These are phyloP conservation scores for Colletotrichum coccodes DNA, from an alignment of 2,329 filamentous ascomycete species.

Conservation along the genomic window DNA sequence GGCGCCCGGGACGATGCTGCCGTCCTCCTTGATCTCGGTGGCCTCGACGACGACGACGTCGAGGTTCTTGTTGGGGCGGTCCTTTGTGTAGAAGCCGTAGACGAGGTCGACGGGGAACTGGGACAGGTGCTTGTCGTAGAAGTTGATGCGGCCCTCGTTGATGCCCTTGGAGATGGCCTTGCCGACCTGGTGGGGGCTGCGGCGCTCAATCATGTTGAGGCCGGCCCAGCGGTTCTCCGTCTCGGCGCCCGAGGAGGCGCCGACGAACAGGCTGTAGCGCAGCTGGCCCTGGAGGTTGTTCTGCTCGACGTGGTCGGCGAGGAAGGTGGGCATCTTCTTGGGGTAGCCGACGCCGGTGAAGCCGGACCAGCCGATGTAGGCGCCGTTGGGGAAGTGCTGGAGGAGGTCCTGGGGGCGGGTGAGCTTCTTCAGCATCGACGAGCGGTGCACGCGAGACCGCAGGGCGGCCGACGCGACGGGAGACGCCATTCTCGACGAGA, in stretches of 20 bases:
- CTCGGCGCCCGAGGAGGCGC: conserved; percentile 88
- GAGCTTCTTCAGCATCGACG: conserved; percentile 83
- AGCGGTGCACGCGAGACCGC: conserved; percentile 78
- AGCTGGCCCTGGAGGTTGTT: conserved; percentile 86
- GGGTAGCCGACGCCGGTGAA: conserved; percentile 93
- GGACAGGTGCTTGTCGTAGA: conserved; percentile 93
- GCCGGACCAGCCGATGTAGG: conserved; percentile 92
- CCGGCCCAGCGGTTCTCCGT: conserved; percentile 93
- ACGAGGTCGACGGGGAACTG: conserved; percentile 92
- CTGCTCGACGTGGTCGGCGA: conserved; percentile 90
- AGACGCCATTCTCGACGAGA: conserved; percentile 54
- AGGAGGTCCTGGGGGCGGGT: conserved; percentile 83
- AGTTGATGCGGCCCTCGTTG: conserved; percentile 88
- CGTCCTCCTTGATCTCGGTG: conserved; percentile 87
- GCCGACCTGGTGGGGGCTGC: conserved; percentile 88
- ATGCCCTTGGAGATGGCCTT: conserved; percentile 92
- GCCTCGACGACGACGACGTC: conserved; percentile 90
- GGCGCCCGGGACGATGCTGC: conserved; percentile 87
- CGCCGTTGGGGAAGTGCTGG: conserved; percentile 81
- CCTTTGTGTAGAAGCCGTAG: conserved; percentile 87
- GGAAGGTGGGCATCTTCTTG: conserved; percentile 84
- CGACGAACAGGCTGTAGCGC: conserved; percentile 88
- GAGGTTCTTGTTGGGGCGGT: conserved; percentile 77
- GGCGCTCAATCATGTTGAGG: conserved; percentile 89
- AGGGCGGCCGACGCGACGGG: conserved; percentile 76